Evolutionary conservation across 1,139 yeast genomes (phyloP), one percentile per base, ranked within the genome.

Genomic region (Scheffersomyces segobiensis): DNA sequence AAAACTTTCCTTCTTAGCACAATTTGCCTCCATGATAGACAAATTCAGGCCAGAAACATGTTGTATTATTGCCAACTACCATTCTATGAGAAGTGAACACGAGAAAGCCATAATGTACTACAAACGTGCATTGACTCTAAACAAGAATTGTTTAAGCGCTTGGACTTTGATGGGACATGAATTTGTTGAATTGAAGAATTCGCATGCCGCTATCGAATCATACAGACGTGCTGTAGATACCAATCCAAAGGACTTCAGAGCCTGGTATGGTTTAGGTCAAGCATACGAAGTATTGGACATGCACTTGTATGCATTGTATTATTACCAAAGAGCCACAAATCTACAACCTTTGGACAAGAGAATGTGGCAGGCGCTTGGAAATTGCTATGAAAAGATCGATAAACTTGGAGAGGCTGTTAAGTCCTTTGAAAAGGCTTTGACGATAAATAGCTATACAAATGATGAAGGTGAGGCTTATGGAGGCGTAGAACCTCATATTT

Each of bases 121-220:
- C 69, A 89, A 93, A 67, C 81, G 98, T 57, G 99, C 99, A 0
- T 77, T 96, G 50, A 86, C 92, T 0, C 78, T 95, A 58, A 90
- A 93, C 71, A 86, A 91, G 59, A 86, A 87, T 64, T 92, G 96
- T 66, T 78, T 93, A 20, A 87, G 93, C 65, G 98, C 99, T 0
- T 96, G 99, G 98, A 95, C 98, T 0, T 79, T 96, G 59, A 93
- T 96, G 98, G 99, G 99, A 14, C 99, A 96, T 74, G 99, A 96
- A 74, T 96, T 92, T 77, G 97, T 96, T 14, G 99, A 96, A 71
- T 81, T 95, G 65, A 93, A 95, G 68, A 96, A 96, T 73, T 89
- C 97, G 0, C 97, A 96, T 72, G 98, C 99, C 0, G 99, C 99
- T 0, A 95, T 96, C 56, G 98, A 95, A 75, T 88, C 97, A 57